These are phyloP conservation scores for Triangularia verruculosa DNA, from an alignment of 2,329 filamentous ascomycete genomes.

Conservation along the genomic window DNA sequence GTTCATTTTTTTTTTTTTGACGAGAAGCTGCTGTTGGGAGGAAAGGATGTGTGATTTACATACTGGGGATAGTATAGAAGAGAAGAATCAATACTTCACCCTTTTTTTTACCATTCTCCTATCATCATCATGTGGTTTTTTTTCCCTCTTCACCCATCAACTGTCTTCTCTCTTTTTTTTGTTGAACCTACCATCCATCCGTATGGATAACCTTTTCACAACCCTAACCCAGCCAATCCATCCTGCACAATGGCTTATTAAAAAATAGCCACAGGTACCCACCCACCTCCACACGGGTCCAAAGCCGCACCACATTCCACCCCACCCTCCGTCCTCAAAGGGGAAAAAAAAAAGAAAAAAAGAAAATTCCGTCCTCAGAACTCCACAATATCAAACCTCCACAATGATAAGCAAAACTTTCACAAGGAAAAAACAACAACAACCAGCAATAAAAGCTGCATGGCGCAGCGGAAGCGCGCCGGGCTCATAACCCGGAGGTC, in stretches of 20 bases:
- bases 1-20: constrained; percentile 5
- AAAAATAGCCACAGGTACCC: background rate
- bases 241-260: background rate
- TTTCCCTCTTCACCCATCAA: too few relatives aligned
- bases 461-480: constrained; percentile 29
- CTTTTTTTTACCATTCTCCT: too few relatives aligned
- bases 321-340: background rate
- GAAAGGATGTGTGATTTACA: background rate
- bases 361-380: background rate
- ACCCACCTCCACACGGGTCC: background rate
- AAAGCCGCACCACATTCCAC: background rate
- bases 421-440: background rate
- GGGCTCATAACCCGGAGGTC: constrained; percentile 31
- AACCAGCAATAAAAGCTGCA: constrained; percentile 15
- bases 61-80: background rate
- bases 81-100: too few relatives aligned
- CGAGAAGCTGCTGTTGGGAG: background rate
- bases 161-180: too few relatives aligned
- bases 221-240: background rate
- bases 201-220: too few relatives aligned
- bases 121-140: too few relatives aligned
- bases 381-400: background rate
- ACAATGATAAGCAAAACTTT: background rate
- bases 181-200: too few relatives aligned
- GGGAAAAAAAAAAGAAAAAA: background rate